phyloP scores from a whole-genome alignment of 495 filamentous ascomycete genomes.

The Jackrogersella multiformis region DNA sequence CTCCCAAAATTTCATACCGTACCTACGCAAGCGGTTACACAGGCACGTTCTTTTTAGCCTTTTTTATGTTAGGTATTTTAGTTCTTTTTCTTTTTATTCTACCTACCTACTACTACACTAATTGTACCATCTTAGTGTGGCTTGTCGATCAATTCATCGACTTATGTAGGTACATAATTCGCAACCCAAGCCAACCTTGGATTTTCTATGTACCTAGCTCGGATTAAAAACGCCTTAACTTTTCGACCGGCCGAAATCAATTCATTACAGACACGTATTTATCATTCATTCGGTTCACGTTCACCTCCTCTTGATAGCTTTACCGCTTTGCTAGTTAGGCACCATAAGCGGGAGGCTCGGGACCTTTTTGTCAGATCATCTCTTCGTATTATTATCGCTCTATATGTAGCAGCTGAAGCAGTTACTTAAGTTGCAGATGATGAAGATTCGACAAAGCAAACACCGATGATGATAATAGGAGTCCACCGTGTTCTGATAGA shows the following conservation, averaged over 20 bases:
- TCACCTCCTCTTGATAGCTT: slow-evolving; percentile 1
- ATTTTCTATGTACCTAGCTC: slow-evolving; percentile 18
- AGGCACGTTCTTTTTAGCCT: slow-evolving; percentile 10
- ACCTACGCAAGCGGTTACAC: slow-evolving; percentile 6
- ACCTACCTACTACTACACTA: too few species aligned
- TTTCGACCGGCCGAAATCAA: slow-evolving; percentile 15
- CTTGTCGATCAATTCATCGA: slow-evolving; percentile 27
- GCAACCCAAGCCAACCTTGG: slow-evolving; percentile 7
- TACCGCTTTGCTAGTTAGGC: slow-evolving; percentile 8
- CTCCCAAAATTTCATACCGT: slow-evolving; percentile 16
- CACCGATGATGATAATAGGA: background rate
- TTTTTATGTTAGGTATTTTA: background rate
- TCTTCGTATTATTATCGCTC: background rate
- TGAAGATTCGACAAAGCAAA: background rate
- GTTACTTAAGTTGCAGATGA: background rate
- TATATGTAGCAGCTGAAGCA: slow-evolving; percentile 6
- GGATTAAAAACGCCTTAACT: slow-evolving; percentile 16
- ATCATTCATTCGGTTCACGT: slow-evolving; percentile 20
- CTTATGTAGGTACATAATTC: slow-evolving; percentile 14
- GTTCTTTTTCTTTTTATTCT: too few species aligned
- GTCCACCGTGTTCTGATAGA: background rate
- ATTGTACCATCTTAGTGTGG: slow-evolving; percentile 28
- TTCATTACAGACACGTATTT: slow-evolving; percentile 38
- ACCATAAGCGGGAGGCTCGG: slow-evolving; percentile 10
- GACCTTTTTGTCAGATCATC: slow-evolving; percentile 5